These are phyloP conservation scores for Fusarium sp. DNA, from an alignment of 2,329 filamentous ascomycete genomes.

Conservation along the genomic window DNA sequence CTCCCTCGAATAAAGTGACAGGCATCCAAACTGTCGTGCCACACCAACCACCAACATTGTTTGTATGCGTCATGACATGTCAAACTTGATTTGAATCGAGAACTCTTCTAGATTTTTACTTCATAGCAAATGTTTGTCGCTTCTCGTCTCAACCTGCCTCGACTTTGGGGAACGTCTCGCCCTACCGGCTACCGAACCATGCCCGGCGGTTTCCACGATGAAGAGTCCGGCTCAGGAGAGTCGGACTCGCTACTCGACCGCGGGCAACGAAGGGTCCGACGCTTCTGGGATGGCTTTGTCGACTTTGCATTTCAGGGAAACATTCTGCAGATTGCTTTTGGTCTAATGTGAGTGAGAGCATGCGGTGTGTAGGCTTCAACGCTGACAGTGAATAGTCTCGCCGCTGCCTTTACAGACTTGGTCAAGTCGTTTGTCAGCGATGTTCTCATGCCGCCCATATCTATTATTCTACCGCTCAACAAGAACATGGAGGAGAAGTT, in stretches of 20 bases:
- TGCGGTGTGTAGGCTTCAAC: neutral
- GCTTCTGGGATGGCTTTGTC: conserved; percentile 68
- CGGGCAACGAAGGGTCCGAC: conserved; percentile 57
- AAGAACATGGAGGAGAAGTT: conserved; percentile 79
- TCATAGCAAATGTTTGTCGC: conserved; percentile 11
- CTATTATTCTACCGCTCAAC: conserved; percentile 71
- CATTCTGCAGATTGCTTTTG: conserved; percentile 77
- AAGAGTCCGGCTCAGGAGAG: conserved; percentile 49
- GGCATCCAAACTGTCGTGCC: neutral
- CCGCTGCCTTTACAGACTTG: conserved; percentile 73
- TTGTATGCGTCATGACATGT: neutral
- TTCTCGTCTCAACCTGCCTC: conserved; percentile 17
- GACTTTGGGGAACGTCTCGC: conserved; percentile 23
- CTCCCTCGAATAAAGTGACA: neutral
- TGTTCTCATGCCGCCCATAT: conserved; percentile 72
- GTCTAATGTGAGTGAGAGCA: conserved; percentile 66
- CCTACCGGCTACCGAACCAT: conserved; percentile 38
- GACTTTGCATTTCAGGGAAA: conserved; percentile 79
- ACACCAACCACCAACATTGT: neutral
- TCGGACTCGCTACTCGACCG: conserved; percentile 55
- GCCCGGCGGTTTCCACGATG: conserved; percentile 45
- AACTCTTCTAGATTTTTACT: neutral
- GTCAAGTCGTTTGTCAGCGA: conserved; percentile 76
- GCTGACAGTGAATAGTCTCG: conserved; percentile 59
- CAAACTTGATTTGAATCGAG: neutral